Conservation (phyloP, 2,329 filamentous ascomycete species). For the Meredithiella fracta region DNA sequence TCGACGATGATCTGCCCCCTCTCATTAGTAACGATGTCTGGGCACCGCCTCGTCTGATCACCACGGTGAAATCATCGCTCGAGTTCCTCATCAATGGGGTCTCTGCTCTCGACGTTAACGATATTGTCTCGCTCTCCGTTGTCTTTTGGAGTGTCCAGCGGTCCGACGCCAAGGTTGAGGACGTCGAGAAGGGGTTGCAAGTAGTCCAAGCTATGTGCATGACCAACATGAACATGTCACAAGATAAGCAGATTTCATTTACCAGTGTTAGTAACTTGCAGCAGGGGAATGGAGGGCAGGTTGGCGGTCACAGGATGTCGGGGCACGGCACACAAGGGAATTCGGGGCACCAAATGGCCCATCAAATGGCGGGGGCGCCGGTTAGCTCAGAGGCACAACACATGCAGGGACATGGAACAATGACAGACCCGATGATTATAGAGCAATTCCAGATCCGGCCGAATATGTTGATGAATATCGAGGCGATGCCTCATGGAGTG, state of each 20-base stretch:
- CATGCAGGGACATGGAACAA: constrained; percentile 6
- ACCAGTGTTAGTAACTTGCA: background rate
- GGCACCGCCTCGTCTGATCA: constrained; percentile 26
- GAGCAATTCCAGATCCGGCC: constrained; percentile 12
- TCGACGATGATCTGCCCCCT: constrained; percentile 8
- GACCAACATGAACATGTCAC: constrained; percentile 27
- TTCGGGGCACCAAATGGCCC: background rate
- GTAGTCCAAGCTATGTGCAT: constrained; percentile 29
- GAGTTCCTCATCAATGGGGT: constrained; percentile 30
- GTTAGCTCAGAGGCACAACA: constrained; percentile 3
- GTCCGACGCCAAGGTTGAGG: constrained; percentile 26
- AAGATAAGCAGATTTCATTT: constrained; percentile 20
- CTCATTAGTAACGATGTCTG: constrained; percentile 20
- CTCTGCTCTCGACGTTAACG: constrained; percentile 33
- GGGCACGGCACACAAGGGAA: background rate
- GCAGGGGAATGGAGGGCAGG: background rate
- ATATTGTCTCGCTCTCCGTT: constrained; percentile 32
- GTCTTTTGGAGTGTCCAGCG: constrained; percentile 31
- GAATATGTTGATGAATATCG: constrained; percentile 8
- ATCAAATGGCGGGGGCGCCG: background rate
- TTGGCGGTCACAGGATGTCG: background rate
- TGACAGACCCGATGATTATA: constrained; percentile 9
- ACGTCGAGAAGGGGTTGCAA: constrained; percentile 27
- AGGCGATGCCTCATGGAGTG: constrained; percentile 3
- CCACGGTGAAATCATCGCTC: constrained; percentile 31